A percentile compares a stretch with the other conserved stretches of the same genome.
Conservation (phyloP, 2,329 filamentous ascomycete genomes). For the Verticillium isaacii region DNA sequence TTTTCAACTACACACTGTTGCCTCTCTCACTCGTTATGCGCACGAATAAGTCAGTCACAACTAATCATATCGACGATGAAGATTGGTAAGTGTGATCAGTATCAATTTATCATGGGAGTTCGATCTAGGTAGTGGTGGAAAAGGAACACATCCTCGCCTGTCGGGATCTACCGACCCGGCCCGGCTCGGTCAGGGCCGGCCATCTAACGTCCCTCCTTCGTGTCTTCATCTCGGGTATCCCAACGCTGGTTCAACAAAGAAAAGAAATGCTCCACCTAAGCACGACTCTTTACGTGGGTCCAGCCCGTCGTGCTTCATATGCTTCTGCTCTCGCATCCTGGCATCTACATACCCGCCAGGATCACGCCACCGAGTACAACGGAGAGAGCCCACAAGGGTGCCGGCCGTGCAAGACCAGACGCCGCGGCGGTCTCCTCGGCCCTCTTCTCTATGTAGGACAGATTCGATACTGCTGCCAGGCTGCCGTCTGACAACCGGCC, state of each 20-base stretch:
- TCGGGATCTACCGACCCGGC: not conserved
- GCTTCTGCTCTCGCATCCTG: not conserved
- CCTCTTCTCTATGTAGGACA: slow-evolving; percentile 13
- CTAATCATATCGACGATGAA: no score
- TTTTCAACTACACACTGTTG: not conserved
- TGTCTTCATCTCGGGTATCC: slow-evolving; percentile 13
- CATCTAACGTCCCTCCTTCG: not conserved
- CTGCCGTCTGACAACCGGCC: slow-evolving; percentile 30
- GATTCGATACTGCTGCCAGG: slow-evolving; percentile 11
- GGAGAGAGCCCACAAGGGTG: slow-evolving; percentile 3
- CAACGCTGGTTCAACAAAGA: slow-evolving; percentile 1
- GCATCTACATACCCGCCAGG: not conserved
- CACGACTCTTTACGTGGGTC: slow-evolving; percentile 6
- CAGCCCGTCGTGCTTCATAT: slow-evolving; percentile 7
- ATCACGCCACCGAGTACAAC: not conserved
- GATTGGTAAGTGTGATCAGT: not conserved
- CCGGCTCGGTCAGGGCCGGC: not conserved
- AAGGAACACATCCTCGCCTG: not conserved
- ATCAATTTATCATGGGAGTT: slow-evolving; percentile 8
- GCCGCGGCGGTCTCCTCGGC: slow-evolving; percentile 8
- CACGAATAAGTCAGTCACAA: no score
- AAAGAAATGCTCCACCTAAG: not conserved
- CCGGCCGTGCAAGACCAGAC: not conserved
- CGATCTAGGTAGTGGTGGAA: slow-evolving; percentile 22
- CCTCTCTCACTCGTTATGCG: no score